Conservation (phyloP, 2,329 filamentous ascomycete genomes). For the Colletotrichum noveboracense region DNA sequence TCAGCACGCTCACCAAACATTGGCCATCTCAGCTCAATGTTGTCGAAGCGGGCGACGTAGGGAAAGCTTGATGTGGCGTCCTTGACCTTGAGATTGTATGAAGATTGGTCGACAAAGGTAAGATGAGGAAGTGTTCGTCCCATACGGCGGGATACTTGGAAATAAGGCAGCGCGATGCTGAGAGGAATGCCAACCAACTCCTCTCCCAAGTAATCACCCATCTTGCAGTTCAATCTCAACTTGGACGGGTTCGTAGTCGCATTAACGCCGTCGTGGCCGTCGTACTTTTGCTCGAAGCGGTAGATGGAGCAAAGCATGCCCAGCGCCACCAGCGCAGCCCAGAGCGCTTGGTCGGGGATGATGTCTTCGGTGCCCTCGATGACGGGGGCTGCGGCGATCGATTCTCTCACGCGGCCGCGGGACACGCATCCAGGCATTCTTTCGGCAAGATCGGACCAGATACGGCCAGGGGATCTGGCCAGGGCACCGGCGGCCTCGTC, state of each 20-base stretch:
- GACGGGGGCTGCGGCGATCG: constrained; percentile 50
- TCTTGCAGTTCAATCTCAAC: constrained; percentile 40
- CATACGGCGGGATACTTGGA: constrained; percentile 55
- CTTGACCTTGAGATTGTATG: constrained; percentile 55
- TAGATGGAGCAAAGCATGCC: constrained; percentile 60
- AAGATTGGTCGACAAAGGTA: constrained; percentile 58
- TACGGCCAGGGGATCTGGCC: constrained; percentile 51
- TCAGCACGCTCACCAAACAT: constrained; percentile 58
- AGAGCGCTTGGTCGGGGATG: constrained; percentile 56
- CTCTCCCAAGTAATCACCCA: constrained; percentile 54
- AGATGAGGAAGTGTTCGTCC: constrained; percentile 56
- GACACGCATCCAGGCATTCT: constrained; percentile 58
- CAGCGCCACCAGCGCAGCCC: constrained; percentile 56
- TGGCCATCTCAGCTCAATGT: constrained; percentile 58
- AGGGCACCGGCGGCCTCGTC: constrained; percentile 52
- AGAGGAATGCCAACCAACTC: constrained; percentile 54
- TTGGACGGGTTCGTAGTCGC: constrained; percentile 34
- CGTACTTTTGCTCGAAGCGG: constrained; percentile 55
- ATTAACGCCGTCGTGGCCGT: constrained; percentile 54
- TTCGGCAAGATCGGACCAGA: constrained; percentile 59
- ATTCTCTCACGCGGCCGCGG: constrained; percentile 53
- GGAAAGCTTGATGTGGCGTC: constrained; percentile 53
- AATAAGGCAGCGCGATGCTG: constrained; percentile 54
- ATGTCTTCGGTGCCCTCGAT: constrained; percentile 53
- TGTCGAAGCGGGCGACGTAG: constrained; percentile 56